These are phyloP conservation scores for Xylariaceae sp. DNA, from an alignment of 2,329 filamentous ascomycete species.

Conservation along the genomic window DNA sequence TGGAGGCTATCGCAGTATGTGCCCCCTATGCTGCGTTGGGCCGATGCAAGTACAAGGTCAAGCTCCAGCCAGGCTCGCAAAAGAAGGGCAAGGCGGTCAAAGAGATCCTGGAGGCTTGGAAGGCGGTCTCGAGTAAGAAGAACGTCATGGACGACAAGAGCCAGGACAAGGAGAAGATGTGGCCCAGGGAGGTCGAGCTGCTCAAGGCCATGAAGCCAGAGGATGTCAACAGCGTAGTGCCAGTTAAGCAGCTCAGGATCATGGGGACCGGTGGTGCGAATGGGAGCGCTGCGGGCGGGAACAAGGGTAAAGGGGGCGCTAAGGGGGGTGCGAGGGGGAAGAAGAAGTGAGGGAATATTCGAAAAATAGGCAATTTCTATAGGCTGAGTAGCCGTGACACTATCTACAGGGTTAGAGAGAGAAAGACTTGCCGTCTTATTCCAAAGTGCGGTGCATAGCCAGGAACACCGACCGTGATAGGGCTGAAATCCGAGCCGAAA, in stretches of 20 bases:
- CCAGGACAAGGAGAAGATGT: constrained; percentile 68
- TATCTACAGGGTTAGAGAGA: too few species aligned
- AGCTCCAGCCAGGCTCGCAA: constrained; percentile 80
- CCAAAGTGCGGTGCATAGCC: too few species aligned
- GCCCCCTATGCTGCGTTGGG: constrained; percentile 60
- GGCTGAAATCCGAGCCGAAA: too few species aligned
- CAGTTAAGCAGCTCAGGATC: constrained; percentile 74
- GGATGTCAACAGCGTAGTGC: constrained; percentile 76
- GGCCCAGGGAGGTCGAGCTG: constrained; percentile 81
- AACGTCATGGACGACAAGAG: constrained; percentile 57
- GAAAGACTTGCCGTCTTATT: too few species aligned
- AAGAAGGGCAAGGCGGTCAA: constrained; percentile 96
- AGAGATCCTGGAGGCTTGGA: constrained; percentile 83
- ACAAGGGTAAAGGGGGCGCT: constrained; percentile 31
- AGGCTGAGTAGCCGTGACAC: too few species aligned
- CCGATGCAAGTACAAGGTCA: constrained; percentile 87
- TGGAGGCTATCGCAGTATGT: constrained; percentile 62
- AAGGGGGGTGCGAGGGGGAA: constrained; percentile 37
- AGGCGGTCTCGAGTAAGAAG: constrained; percentile 56
- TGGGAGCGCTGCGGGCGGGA: constrained; percentile 33
- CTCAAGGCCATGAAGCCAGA: constrained; percentile 76
- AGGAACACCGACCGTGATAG: too few species aligned
- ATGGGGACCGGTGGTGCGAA: constrained; percentile 62
- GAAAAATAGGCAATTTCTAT: too few species aligned
- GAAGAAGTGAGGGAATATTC: constrained; percentile 30